Percentiles rank a stretch among this genome's conserved stretches.
phyloP scores from a whole-genome alignment of 192 early-diverging fungal genomes.

The Podochytrium sp. region DNA sequence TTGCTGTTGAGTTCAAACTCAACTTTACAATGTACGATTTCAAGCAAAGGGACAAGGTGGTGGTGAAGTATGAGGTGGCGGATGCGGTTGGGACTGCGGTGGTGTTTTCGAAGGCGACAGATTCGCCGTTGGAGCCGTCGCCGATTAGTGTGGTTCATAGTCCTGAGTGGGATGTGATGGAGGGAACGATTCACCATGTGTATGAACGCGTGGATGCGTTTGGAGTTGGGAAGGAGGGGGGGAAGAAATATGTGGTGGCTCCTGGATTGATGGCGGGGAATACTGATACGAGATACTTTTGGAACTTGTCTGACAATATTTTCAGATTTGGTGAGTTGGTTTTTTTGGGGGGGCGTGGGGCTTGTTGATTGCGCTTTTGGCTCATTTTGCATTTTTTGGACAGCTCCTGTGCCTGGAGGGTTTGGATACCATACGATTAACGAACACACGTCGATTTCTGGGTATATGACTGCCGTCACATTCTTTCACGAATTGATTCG shows the following conservation, averaged over 20 bases:
- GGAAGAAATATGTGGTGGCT: constrained; percentile 28
- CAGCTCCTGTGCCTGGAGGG: constrained; percentile 15
- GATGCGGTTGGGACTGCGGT: constrained; percentile 5
- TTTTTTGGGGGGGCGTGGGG: background rate
- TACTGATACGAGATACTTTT: constrained; percentile 48
- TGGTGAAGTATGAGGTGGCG: background rate
- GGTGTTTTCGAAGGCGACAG: constrained; percentile 2
- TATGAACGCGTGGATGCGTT: constrained; percentile 1
- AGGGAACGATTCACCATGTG: constrained; percentile 43
- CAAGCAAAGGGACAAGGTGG: background rate
- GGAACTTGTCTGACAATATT: constrained; percentile 43
- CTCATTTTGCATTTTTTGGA: too few relatives aligned
- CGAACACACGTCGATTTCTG: constrained; percentile 14
- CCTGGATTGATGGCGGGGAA: constrained; percentile 47
- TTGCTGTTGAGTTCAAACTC: constrained; percentile 9
- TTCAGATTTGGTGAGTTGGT: constrained; percentile 29
- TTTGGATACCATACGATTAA: constrained; percentile 30
- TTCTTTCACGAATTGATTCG: constrained; percentile 52
- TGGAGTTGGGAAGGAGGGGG: constrained; percentile 2
- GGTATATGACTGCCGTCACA: constrained; percentile 29
- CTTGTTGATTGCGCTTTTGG: background rate
- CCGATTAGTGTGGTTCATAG: constrained; percentile 28
- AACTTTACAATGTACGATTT: constrained; percentile 23
- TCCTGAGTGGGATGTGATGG: constrained; percentile 37
- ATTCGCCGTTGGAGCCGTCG: constrained; percentile 38